phyloP scores from a whole-genome alignment of 805 yeast genomes.

The Candida methanosorbosa region DNA sequence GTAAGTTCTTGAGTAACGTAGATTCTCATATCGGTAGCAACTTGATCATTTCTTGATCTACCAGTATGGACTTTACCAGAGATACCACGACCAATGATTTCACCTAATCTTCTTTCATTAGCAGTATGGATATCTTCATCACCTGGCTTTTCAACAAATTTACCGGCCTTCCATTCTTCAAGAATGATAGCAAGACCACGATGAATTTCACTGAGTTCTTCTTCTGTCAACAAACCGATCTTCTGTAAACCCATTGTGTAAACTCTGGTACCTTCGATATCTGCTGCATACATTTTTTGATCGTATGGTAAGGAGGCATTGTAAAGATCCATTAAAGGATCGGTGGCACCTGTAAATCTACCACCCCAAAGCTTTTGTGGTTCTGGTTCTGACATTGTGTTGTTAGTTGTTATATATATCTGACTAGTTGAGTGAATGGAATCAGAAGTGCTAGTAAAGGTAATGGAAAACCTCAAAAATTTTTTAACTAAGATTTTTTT shows the following conservation, averaged over 20 bases:
- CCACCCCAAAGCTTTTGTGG: slow-evolving; percentile 90
- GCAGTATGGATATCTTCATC: slow-evolving; percentile 99
- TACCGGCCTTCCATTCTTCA: slow-evolving; percentile 70
- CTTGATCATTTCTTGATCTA: slow-evolving; percentile 96
- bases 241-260: slow-evolving; percentile 83
- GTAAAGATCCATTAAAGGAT: slow-evolving; percentile 95
- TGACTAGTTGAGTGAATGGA: too few species aligned
- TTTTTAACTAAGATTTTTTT: too few species aligned
- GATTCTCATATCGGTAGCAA: slow-evolving; percentile 97
- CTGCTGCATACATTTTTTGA: slow-evolving; percentile 89
- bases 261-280: slow-evolving; percentile 87
- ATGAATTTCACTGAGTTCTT: slow-evolving; percentile 77
- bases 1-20: slow-evolving; percentile 75
- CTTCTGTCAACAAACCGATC: slow-evolving; percentile 60
- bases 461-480: too few species aligned
- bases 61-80: slow-evolving; percentile 99
- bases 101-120: slow-evolving; percentile 95
- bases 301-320: slow-evolving; percentile 97
- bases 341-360: slow-evolving; percentile 93
- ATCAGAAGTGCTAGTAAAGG: too few species aligned
- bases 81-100: slow-evolving; percentile 84
- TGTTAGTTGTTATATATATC: not conserved
- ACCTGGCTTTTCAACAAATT: slow-evolving; percentile 69
- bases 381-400: slow-evolving; percentile 6
- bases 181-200: slow-evolving; percentile 65